Evolutionary conservation across 768 basidiomycete genomes (phyloP), one percentile per base, ranked within the genome.

Genomic region (Rhodotorula babjevae): DNA sequence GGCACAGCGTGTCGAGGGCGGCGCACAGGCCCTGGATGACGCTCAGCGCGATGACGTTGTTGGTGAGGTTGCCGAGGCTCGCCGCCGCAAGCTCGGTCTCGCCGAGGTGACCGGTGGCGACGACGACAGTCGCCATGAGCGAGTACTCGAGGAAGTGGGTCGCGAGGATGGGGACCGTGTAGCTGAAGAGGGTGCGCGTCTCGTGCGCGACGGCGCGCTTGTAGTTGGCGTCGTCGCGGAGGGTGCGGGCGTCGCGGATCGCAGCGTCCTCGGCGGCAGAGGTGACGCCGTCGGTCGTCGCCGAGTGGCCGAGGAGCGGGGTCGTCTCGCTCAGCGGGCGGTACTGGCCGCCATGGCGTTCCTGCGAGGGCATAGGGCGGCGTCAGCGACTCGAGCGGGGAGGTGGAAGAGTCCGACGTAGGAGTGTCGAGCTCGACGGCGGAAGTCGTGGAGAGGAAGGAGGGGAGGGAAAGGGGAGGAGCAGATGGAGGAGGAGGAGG

Each of bases 51-150:
- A 80, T 14, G 60, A 83, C 80, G 63, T 85, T 86, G 29, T 87
- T 87, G 0, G 89, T 89, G 88, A 90, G 89, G 19, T 86, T 87
- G 4, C 86, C 89, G 19, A 90, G 81, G 29, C 86, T 88, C 36
- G 89, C 87, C 0, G 91, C 92, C 4, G 95, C 95, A 0, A 98
- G 86, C 31, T 93, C 91, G 2, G 86, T 87, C 0, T 93, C 95
- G 1, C 92, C 93, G 19, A 97, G 82, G 80, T 97, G 95, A 0
- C 95, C 95, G 33, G 95, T 90, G 19, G 88, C 89, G 49, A 98
- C 81, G 61, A 95, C 91, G 19, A 91, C 88, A 7, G 88, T 88
- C 52, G 95, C 84, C 59, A 92, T 86, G 47, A 98, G 86, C 55
- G 89, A 90, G 80, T 90, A 94, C 79, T 98, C 94, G 29, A 91